Evolutionary conservation across 805 yeast genomes (phyloP).

Genomic region (Torulaspora franciscae): DNA sequence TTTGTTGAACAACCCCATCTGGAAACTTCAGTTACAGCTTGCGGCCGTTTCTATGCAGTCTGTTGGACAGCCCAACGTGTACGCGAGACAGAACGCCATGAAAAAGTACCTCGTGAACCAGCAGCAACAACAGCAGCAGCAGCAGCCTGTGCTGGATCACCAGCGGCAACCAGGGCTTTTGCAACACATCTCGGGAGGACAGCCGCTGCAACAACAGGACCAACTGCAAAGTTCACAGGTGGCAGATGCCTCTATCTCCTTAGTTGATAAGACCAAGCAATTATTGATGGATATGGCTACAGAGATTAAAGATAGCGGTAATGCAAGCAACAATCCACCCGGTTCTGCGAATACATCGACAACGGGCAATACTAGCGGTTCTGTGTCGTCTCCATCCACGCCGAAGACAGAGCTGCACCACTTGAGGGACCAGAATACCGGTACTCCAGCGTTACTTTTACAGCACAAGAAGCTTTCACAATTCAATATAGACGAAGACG

Average conservation of each 20-base stretch:
- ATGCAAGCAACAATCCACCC: constrained; percentile 7
- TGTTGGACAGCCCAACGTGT: constrained; percentile 35
- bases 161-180: constrained; percentile 7
- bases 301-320: constrained; percentile 11
- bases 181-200: constrained; percentile 9
- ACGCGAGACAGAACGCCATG: constrained; percentile 38
- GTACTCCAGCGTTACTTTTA: constrained; percentile 31
- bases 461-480: constrained; percentile 42
- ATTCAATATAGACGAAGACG: constrained; percentile 47
- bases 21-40: constrained; percentile 36
- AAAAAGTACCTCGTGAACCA: constrained; percentile 32
- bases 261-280: constrained; percentile 34
- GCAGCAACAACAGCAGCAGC: constrained; percentile 17
- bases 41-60: constrained; percentile 34
- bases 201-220: constrained; percentile 9
- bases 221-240: constrained; percentile 20
- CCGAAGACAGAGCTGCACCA: constrained; percentile 30
- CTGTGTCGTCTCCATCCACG: constrained; percentile 33
- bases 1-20: constrained; percentile 32
- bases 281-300: constrained; percentile 32
- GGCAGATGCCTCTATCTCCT: constrained; percentile 30
- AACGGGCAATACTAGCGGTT: constrained; percentile 22
- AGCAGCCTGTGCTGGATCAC: constrained; percentile 11
- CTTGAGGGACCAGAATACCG: constrained; percentile 21
- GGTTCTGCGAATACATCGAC: constrained; percentile 15